Base-by-base conservation (phyloP, 108 stramenopile species). In the Cylindrotheca closterium region DNA sequence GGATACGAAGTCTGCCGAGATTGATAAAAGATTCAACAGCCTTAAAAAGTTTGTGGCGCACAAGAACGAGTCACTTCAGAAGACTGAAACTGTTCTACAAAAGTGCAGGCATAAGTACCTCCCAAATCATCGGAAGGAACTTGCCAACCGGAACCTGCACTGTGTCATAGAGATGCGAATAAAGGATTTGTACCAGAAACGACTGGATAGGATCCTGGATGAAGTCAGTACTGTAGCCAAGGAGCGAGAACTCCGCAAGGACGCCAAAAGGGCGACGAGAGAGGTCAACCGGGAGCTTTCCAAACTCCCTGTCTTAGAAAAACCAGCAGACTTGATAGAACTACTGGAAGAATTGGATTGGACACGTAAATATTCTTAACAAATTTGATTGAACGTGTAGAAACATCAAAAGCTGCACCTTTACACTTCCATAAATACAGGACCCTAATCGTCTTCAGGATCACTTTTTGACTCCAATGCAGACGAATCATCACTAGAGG, bases 21-120 rank as follows among this genome's bases (percentile, higher is more conserved):
- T 70, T 19, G 34, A 47, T 29, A 8, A 46, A 15, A 70, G 8
- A 8, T 60, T 60, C 3, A 23, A 47, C n/a, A 65, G 64, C 33
- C 28, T 65, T 17, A 29, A 55, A 28, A 49, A 15, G 25, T 65
- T 34, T 29, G 64, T 55, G 2, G 34, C 37, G 10, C 49, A 65
- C 33, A 65, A 53, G 33, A 55, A 25, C 18, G 0, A 2, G 1
- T 51, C 49, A 1, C 12, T 65, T 54, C 64, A 24, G 1, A 54
- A 55, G 53, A 54, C 53, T 31, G 64, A 65, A 65, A 65, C 55
- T 2, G 42, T 27, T 12, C 55, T 53, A 7, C 52, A 55, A 24
- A 65, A 65, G 30, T 65, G 64, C 46, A 19, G 64, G 4, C 52
- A 65, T 42, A 21, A 53, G 26, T 65, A 65, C 32, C 64, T 65